A percentile compares a stretch with the other conserved stretches of the same genome.
Conservation (phyloP, 208 protist genomes). For the Wallacemonas sp. region DNA sequence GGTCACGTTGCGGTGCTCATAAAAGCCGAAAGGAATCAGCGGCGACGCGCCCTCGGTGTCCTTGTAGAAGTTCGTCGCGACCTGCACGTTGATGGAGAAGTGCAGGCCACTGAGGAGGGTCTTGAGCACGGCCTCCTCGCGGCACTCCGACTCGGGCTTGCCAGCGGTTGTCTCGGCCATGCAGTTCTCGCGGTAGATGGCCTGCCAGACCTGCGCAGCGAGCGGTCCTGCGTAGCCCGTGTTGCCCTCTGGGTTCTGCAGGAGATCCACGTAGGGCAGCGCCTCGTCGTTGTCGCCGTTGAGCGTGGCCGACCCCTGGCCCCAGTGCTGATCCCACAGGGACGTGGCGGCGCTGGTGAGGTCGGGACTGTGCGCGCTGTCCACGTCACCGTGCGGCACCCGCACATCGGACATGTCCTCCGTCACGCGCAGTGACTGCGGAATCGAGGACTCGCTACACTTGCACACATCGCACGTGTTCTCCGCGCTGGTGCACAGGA, state of each 20-base stretch:
- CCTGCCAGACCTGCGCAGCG: conserved; percentile 72
- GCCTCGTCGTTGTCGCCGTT: conserved; percentile 25
- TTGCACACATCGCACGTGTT: conserved; percentile 83
- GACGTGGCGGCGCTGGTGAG: background rate
- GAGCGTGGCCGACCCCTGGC: conserved; percentile 1
- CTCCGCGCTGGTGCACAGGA: conserved; percentile 75
- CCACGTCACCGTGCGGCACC: conserved; percentile 34
- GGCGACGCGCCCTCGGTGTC: conserved; percentile 64
- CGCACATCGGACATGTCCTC: conserved; percentile 82
- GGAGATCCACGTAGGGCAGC: conserved; percentile 79
- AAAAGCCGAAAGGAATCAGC: conserved; percentile 42
- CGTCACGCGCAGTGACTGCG: conserved; percentile 49
- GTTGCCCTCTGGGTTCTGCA: conserved; percentile 83
- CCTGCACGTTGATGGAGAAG: conserved; percentile 86
- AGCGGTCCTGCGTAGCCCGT: conserved; percentile 85
- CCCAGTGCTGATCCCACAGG: conserved; percentile 5
- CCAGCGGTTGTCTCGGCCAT: conserved; percentile 20
- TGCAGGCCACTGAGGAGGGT: conserved; percentile 89
- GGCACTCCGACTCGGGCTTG: conserved; percentile 36
- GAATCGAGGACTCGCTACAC: conserved; percentile 75
- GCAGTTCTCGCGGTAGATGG: conserved; percentile 89
- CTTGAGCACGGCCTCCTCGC: conserved; percentile 55
- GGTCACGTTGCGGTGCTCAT: conserved; percentile 80
- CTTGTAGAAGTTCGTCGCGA: conserved; percentile 83
- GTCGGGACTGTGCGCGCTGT: conserved; percentile 12